phyloP scores from a whole-genome alignment of 257 asterid species.

The Jacaranda mimosifolia region DNA sequence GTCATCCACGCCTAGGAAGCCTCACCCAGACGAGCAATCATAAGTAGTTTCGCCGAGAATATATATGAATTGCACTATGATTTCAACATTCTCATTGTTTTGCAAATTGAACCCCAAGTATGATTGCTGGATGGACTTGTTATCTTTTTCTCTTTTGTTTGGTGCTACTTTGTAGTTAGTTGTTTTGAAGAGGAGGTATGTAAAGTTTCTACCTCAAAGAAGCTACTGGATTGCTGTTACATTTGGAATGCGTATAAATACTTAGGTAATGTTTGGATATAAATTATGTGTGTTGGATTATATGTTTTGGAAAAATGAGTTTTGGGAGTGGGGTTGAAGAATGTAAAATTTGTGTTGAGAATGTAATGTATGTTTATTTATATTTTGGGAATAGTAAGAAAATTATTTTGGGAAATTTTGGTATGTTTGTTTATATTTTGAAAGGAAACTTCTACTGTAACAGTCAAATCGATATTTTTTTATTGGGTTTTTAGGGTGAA shows the following conservation, averaged over 20 bases:
- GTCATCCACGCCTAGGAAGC: conserved; percentile 56
- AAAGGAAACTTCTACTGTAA: no score
- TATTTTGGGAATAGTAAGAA: no score
- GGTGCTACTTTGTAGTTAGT: neutral
- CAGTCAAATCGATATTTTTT: no score
- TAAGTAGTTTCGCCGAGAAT: conserved; percentile 11
- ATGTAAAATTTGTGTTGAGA: no score
- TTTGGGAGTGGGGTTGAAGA: no score
- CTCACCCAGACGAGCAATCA: conserved; percentile 10
- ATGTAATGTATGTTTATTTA: no score
- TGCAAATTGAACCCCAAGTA: neutral
- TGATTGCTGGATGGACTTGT: neutral
- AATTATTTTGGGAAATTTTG: no score
- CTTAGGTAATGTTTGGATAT: no score
- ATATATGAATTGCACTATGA: neutral
- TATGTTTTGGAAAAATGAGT: no score
- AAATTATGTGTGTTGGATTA: no score
- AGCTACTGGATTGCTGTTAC: neutral
- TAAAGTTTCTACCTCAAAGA: conserved; percentile 11
- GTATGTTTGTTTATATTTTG: no score
- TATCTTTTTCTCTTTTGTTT: neutral
- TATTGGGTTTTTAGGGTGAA: no score
- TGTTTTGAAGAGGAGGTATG: conserved; percentile 8
- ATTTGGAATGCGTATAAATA: neutral
- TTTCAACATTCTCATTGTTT: neutral